Conservation (phyloP, 164 flowering plant species). For the Vitis rupestris region DNA sequence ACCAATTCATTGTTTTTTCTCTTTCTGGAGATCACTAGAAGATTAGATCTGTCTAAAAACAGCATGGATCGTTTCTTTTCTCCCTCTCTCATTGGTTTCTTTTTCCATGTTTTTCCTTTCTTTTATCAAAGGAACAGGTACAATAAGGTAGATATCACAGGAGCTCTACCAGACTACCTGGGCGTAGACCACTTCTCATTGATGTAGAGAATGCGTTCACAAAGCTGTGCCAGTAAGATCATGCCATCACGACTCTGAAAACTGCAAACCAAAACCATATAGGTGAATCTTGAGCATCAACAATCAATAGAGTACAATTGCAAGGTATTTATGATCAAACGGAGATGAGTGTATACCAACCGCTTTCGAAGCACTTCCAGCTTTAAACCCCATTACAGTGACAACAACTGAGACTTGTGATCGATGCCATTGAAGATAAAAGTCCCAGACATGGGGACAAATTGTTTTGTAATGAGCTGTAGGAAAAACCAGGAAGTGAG, state of each 20-base stretch:
- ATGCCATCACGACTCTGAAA: background rate
- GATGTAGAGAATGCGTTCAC: background rate
- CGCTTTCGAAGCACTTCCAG: background rate
- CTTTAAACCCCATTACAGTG: slow-evolving; percentile 22
- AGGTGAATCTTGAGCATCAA: background rate
- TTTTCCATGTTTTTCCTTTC: background rate
- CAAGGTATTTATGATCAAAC: background rate
- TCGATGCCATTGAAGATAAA: slow-evolving; percentile 93
- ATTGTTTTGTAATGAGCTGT: slow-evolving; percentile 92
- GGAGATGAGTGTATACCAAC: background rate
- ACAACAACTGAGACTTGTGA: slow-evolving; percentile 79
- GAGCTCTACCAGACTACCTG: slow-evolving; percentile 1
- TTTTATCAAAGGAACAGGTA: background rate
- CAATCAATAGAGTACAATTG: background rate
- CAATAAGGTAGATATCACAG: background rate
- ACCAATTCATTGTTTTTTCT: too few species aligned
- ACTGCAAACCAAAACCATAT: background rate
- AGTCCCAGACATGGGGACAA: slow-evolving; percentile 90
- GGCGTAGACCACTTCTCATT: background rate
- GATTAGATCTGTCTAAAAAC: background rate
- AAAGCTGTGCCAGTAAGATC: background rate
- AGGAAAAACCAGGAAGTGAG: background rate
- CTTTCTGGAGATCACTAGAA: too few species aligned
- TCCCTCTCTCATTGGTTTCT: background rate
- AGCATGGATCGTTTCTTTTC: background rate